Base-by-base conservation (phyloP, 129 eudicot genomes). In the Flaveria sonorensis region DNA sequence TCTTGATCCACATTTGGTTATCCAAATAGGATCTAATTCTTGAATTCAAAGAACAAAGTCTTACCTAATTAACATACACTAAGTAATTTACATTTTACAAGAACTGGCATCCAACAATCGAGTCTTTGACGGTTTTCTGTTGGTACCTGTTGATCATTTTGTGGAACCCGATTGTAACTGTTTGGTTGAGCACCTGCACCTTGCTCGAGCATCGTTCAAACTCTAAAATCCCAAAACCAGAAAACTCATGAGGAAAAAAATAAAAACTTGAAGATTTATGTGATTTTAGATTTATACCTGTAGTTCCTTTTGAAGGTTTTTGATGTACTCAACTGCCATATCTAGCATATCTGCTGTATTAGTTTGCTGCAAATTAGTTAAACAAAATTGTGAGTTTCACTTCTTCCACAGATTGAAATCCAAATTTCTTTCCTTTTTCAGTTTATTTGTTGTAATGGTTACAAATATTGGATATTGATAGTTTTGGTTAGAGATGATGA, bases 341-440 rank as follows among this genome's bases (percentile, higher is more conserved):
- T 89, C 99, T 69, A 95, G 80, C 99, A 91, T 95, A 77, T 91
- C 97, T 76, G 96, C 92, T 67, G 96, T 95, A 83, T 88, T 95
- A 82, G 94, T 87, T 86, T 95, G 97, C 97, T 95, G 92, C 70
- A 83, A 77, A 82, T 73, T 1, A 36, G 15, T 4, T 24, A 26
- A 26, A 61, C 67, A 61, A 70, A 79, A 45, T 42, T 39, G 69
- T 79, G 47, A 81, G 43, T 68, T 51, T 72, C 9, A 24, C 10
- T 60, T 24, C 40, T 12, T 16, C 13, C 0, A 1, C 63, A 20
- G 39, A 24, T 60, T 0, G 26, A 23, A 11, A 20, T 9, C 63
- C 63, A 56, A 20, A 7, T 1, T 20, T 18, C 40, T 36, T 36
- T 36, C 40, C 40, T 36, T 36, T 32, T 36, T 36, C 40, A 0